Conservation (phyloP, 257 asterid genomes). For the Scutellaria minor region DNA sequence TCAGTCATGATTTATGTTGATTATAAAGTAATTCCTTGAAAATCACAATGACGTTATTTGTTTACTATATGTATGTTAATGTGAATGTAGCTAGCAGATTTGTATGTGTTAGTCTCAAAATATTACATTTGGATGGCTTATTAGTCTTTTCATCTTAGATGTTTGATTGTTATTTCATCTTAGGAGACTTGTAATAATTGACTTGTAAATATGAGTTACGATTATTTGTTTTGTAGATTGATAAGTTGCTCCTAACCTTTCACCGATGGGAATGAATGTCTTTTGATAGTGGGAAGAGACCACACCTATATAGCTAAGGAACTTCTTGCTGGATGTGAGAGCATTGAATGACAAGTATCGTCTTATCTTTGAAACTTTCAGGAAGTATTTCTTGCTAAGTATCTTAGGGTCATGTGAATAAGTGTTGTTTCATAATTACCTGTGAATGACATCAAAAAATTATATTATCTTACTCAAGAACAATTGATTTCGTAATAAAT, state of each 20-base stretch:
- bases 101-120: too few species aligned
- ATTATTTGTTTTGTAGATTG: conserved; percentile 59
- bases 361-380: conserved; percentile 32
- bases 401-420: too few species aligned
- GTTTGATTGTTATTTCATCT: too few species aligned
- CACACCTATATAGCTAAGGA: conserved; percentile 69
- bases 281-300: conserved; percentile 64
- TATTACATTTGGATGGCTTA: too few species aligned
- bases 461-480: neutral
- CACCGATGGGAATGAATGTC: conserved; percentile 84
- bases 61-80: too few species aligned
- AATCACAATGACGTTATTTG: too few species aligned
- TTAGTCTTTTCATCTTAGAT: too few species aligned
- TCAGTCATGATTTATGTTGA: conserved; percentile 4
- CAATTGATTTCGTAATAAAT: conserved; percentile 9
- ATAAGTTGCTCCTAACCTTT: conserved; percentile 76
- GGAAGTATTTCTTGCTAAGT: conserved; percentile 3
- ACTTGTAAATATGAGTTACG: conserved; percentile 26
- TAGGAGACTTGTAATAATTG: too few species aligned
- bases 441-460: conserved; percentile 15
- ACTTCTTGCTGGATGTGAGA: conserved; percentile 79
- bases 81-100: too few species aligned
- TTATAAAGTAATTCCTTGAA: too few species aligned
- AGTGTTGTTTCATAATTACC: conserved; percentile 12
- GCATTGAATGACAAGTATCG: conserved; percentile 98